A percentile compares a stretch with the other conserved stretches of the same genome.
These are phyloP conservation scores for Starmerella tilneyi DNA, from an alignment of 805 yeast species.

Conservation along the genomic window DNA sequence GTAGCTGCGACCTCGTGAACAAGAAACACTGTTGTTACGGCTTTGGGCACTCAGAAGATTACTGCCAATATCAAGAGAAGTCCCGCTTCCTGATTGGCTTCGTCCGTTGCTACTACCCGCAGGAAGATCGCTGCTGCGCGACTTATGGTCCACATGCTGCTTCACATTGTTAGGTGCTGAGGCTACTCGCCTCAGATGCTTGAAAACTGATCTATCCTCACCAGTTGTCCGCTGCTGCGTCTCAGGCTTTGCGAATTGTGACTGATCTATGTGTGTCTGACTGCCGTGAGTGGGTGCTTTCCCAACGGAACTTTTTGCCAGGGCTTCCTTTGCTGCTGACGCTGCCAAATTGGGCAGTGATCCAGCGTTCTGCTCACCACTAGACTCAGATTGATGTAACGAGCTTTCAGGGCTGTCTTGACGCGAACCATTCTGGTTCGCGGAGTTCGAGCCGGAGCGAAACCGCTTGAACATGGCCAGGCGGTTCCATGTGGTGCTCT, in stretches of 20 bases:
- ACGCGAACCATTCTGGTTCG: not conserved
- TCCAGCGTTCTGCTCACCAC: not conserved
- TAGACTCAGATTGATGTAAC: not conserved
- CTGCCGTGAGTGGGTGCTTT: not conserved
- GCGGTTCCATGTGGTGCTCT: slow-evolving; percentile 16
- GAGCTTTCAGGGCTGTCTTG: slow-evolving; percentile 3
- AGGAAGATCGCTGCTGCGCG: slow-evolving; percentile 4
- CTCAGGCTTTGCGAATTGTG: too few species aligned
- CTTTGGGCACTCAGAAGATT: not conserved
- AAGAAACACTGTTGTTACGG: not conserved
- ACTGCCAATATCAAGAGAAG: slow-evolving; percentile 4
- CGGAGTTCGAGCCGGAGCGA: slow-evolving; percentile 16
- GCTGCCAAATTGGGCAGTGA: slow-evolving; percentile 12
- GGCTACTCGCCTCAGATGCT: slow-evolving; percentile 52
- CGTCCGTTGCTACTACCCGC: not conserved
- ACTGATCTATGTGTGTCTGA: too few species aligned
- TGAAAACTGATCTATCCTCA: slow-evolving; percentile 22
- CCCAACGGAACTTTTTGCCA: slow-evolving; percentile 8
- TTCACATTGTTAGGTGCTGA: slow-evolving; percentile 67
- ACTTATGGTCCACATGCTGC: slow-evolving; percentile 10
- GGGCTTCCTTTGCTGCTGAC: slow-evolving; percentile 18
- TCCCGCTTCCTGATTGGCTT: not conserved
- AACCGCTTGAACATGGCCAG: slow-evolving; percentile 18
- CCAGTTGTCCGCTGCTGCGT: not conserved
- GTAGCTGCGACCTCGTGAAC: slow-evolving; percentile 43